phyloP scores from a whole-genome alignment of 345 rosid genomes.

The Chamaenerion angustifolium region DNA sequence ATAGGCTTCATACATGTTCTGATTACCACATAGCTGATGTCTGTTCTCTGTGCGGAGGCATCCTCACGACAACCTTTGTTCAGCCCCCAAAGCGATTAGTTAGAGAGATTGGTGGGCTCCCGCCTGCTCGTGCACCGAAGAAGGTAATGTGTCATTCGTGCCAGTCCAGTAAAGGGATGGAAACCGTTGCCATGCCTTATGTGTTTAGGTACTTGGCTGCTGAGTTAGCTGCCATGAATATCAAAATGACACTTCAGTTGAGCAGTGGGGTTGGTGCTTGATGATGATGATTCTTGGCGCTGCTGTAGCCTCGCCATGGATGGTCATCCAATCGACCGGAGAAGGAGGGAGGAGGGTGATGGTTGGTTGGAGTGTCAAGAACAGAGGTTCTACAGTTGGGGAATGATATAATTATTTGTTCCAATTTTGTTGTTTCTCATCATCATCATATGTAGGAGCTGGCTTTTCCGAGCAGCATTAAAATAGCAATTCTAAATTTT shows the following conservation, averaged over 20 bases:
- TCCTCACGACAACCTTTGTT: slow-evolving; percentile 45
- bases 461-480: no score
- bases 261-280: slow-evolving; percentile 33
- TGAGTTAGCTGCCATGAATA: slow-evolving; percentile 91
- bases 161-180: slow-evolving; percentile 80
- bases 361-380: no score
- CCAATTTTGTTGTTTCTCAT: no score
- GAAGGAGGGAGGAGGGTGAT: no score
- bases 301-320: no score
- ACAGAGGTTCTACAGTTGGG: no score
- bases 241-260: slow-evolving; percentile 55
- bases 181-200: slow-evolving; percentile 82
- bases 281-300: slow-evolving; percentile 2
- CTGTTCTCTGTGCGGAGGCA: slow-evolving; percentile 78
- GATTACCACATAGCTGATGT: slow-evolving; percentile 84
- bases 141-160: slow-evolving; percentile 63
- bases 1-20: slow-evolving; percentile 86
- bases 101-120: slow-evolving; percentile 50
- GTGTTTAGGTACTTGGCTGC: slow-evolving; percentile 86
- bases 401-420: no score
- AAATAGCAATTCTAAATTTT: no score
- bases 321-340: no score
- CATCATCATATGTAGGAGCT: no score
- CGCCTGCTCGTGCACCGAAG: slow-evolving; percentile 56
- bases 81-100: slow-evolving; percentile 42